Percentiles rank a stretch among this genome's conserved stretches.
These are phyloP conservation scores for Auxenochlorella pyrenoidosa DNA, from an alignment of 139 green algal species.

Conservation along the genomic window DNA sequence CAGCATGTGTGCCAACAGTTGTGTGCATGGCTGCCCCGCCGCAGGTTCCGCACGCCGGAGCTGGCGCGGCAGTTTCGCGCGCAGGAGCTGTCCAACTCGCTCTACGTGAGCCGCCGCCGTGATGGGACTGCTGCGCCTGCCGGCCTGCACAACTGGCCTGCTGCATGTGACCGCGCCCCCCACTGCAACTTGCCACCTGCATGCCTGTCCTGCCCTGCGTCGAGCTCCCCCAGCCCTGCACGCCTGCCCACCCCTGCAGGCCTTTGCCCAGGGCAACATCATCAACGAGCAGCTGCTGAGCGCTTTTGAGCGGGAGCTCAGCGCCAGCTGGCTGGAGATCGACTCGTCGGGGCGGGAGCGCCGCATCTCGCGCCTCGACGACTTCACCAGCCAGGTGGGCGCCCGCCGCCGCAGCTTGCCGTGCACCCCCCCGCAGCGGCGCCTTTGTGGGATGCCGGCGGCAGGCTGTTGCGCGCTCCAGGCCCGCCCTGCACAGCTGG, in stretches of 20 bases:
- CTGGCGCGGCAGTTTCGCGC: constrained; percentile 34
- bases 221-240: neutral
- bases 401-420: neutral
- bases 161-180: too few species aligned
- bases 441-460: neutral
- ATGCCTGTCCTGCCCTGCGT: neutral
- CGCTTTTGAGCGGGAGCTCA: constrained; percentile 28
- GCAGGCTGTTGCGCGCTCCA: too few species aligned
- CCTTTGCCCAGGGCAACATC: constrained; percentile 35
- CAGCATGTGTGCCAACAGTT: neutral
- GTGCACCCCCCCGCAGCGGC: too few species aligned
- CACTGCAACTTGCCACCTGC: neutral
- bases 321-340: constrained; percentile 26
- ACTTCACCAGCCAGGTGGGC: constrained; percentile 39
- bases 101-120: neutral
- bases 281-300: constrained; percentile 31
- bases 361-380: constrained; percentile 11
- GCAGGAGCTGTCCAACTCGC: constrained; percentile 51
- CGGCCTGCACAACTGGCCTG: too few species aligned
- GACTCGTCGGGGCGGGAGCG: neutral
- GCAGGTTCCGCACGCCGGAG: constrained; percentile 9
- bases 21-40: neutral
- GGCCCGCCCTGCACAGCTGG: too few species aligned
- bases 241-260: neutral
- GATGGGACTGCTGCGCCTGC: neutral